Evolutionary conservation across 768 basidiomycete genomes (phyloP).

Genomic region (Coprinopsis marcescibilis): DNA sequence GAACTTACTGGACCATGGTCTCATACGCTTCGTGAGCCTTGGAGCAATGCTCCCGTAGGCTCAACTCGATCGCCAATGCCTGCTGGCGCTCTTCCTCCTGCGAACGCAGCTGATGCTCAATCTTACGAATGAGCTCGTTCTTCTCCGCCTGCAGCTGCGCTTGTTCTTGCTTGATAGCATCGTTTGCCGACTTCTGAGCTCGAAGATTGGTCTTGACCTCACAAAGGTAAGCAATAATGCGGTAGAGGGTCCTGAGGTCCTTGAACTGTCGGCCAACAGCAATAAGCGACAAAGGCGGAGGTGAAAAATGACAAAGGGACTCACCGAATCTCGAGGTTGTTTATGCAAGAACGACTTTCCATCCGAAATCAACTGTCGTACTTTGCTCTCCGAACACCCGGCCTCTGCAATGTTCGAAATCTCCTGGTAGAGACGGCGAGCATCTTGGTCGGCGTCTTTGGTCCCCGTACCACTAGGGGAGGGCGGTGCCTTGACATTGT

Average conservation of each 20-base stretch:
- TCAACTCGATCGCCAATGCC: conserved; percentile 45
- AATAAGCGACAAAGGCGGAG: conserved; percentile 7
- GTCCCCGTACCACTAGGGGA: conserved; percentile 10
- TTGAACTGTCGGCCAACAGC: conserved; percentile 32
- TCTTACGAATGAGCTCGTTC: conserved; percentile 28
- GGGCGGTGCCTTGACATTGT: conserved; percentile 20
- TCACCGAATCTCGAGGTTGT: conserved; percentile 42
- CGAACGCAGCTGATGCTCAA: conserved; percentile 33
- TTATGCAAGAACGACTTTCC: conserved; percentile 40
- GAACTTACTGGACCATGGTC: conserved; percentile 35
- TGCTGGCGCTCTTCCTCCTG: conserved; percentile 47
- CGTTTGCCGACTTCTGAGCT: conserved; percentile 26
- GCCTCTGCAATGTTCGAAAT: conserved; percentile 49
- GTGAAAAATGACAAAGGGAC: conserved; percentile 13
- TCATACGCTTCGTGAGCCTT: conserved; percentile 39
- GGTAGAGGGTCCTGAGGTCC: conserved; percentile 43
- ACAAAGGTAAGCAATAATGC: conserved; percentile 45
- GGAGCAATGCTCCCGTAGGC: conserved; percentile 46
- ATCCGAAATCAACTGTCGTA: conserved; percentile 48
- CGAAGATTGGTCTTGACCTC: conserved; percentile 40
- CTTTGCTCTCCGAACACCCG: conserved; percentile 46
- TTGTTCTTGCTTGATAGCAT: conserved; percentile 27
- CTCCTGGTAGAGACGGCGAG: conserved; percentile 47
- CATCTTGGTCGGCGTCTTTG: conserved; percentile 35
- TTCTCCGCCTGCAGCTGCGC: conserved; percentile 30